phyloP scores from a whole-genome alignment of 768 basidiomycete species.

The Podaxis mareebaensis region DNA sequence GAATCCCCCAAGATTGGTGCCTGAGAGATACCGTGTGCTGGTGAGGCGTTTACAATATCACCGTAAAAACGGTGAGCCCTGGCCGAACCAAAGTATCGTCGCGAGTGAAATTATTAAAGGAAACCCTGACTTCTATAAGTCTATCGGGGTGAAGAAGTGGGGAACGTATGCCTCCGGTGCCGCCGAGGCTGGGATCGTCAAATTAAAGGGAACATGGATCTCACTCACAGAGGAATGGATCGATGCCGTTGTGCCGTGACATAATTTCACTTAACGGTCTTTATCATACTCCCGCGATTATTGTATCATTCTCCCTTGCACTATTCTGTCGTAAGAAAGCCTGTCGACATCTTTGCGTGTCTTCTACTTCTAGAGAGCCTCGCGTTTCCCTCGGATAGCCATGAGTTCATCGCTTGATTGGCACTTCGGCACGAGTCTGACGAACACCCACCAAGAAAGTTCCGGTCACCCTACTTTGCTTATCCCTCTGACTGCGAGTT shows the following conservation, averaged over 20 bases:
- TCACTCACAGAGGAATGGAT: conserved; percentile 15
- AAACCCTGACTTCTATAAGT: conserved; percentile 16
- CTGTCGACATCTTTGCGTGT: not conserved
- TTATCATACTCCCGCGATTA: not conserved
- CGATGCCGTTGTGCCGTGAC: not conserved
- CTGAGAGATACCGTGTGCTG: conserved; percentile 12
- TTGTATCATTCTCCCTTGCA: not conserved
- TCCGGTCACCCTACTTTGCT: not conserved
- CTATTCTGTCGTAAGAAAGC: not conserved
- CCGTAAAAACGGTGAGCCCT: conserved; percentile 2
- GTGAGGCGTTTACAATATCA: conserved; percentile 12
- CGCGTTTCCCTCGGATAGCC: not conserved
- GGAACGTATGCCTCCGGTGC: conserved; percentile 9
- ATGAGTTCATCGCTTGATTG: not conserved
- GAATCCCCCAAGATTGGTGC: not conserved
- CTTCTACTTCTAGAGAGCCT: not conserved
- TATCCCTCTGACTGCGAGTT: not conserved
- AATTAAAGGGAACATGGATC: conserved; percentile 9
- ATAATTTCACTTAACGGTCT: not conserved
- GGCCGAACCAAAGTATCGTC: conserved; percentile 1
- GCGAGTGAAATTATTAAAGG: conserved; percentile 9
- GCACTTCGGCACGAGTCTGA: not conserved
- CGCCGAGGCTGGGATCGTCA: conserved; percentile 15
- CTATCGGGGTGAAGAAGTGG: conserved; percentile 16
- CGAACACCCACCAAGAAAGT: not conserved